Percentiles rank a stretch among this genome's conserved stretches.
Conservation (phyloP, 1,284 basidiomycete genomes). For the Hortiboletus rubellus region DNA sequence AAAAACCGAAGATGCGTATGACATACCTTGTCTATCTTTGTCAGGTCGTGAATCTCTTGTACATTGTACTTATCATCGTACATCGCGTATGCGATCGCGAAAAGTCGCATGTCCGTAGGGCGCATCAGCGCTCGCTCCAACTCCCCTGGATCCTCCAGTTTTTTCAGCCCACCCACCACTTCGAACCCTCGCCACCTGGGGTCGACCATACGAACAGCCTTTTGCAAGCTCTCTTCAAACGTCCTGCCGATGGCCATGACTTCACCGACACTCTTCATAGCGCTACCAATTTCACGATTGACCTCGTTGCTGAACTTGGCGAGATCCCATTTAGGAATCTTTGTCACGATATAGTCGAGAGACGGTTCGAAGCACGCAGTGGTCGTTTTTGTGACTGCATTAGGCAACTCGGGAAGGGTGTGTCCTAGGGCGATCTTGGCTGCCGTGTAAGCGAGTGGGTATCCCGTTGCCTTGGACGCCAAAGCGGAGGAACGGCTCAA, state of each 20-base stretch:
- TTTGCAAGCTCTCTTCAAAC: conserved; percentile 98
- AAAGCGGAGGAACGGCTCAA: conserved; percentile 79
- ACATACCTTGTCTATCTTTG: conserved; percentile 92
- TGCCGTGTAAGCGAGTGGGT: conserved; percentile 98
- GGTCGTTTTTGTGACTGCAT: conserved; percentile 99
- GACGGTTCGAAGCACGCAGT: conserved; percentile 99
- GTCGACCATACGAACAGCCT: conserved; percentile 97
- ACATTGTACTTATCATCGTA: conserved; percentile 91
- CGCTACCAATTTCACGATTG: conserved; percentile 92
- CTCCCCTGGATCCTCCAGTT: conserved; percentile 69
- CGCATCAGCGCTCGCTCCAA: conserved; percentile 75
- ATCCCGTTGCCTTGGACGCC: conserved; percentile 98
- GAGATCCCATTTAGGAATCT: conserved; percentile 99
- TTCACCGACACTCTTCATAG: conserved; percentile 99
- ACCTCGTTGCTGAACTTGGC: conserved; percentile 96
- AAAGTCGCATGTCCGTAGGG: conserved; percentile 91
- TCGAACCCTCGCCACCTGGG: conserved; percentile 85
- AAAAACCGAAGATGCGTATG: too few relatives aligned
- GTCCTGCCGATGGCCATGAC: conserved; percentile 99
- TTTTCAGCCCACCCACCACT: conserved; percentile 51
- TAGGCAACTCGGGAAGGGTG: conserved; percentile 96
- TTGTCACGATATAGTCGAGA: conserved; percentile 98
- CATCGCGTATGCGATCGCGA: conserved; percentile 98
- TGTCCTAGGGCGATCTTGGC: conserved; percentile 99
- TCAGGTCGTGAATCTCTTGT: conserved; percentile 88